Percentiles rank a stretch among this genome's conserved stretches.
These are phyloP conservation scores for Carex scoparia DNA, from an alignment of 176 grass and related monocot genomes.

Conservation along the genomic window DNA sequence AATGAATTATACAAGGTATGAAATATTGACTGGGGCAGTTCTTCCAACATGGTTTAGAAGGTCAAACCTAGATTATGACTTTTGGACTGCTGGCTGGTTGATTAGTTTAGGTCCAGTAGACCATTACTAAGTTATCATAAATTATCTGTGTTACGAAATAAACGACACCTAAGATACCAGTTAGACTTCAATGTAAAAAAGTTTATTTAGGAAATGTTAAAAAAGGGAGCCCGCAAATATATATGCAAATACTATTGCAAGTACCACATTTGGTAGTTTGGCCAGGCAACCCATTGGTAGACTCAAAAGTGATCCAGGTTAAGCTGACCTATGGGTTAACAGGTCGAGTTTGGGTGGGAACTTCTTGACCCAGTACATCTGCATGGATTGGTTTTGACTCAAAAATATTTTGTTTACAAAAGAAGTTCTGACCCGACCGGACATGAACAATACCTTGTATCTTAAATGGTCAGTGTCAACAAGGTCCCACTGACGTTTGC, in stretches of 20 bases:
- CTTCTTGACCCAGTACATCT: background rate
- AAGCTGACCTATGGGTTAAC: background rate
- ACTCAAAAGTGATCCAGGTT: background rate
- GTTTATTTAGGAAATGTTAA: background rate
- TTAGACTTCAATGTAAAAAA: background rate
- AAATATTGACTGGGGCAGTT: background rate
- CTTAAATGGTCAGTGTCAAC: slow-evolving; percentile 84
- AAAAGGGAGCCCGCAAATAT: background rate
- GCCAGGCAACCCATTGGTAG: background rate
- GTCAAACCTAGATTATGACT: background rate
- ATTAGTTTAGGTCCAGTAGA: background rate
- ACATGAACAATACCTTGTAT: slow-evolving; percentile 68
- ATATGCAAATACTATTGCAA: background rate
- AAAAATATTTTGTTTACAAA: background rate
- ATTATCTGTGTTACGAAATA: background rate
- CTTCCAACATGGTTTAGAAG: background rate
- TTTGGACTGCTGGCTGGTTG: background rate
- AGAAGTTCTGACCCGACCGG: background rate
- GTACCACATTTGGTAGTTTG: background rate
- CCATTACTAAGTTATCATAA: background rate
- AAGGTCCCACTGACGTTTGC: slow-evolving; percentile 92
- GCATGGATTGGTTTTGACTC: background rate
- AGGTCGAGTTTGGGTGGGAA: background rate
- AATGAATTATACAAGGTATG: background rate
- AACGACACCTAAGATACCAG: background rate